A percentile compares a stretch with the other conserved stretches of the same genome.
phyloP scores from a whole-genome alignment of 2,329 filamentous ascomycete species.

The Xylaria sp. region DNA sequence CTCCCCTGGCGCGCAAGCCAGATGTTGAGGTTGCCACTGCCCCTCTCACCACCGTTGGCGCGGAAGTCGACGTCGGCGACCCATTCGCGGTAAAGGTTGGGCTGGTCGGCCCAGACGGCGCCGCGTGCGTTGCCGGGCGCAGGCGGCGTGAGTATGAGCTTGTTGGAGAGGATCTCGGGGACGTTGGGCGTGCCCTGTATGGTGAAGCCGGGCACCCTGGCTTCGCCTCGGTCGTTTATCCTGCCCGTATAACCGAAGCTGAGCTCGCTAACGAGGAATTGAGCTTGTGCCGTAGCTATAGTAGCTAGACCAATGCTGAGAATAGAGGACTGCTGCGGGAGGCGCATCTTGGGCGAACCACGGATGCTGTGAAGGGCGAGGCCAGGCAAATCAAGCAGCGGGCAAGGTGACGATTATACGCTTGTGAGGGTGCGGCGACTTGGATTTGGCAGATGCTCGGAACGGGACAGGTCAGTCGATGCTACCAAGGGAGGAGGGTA shows the following conservation, averaged over 20 bases:
- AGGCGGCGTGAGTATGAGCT: slow-evolving; percentile 89
- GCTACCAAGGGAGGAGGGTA: too few species aligned
- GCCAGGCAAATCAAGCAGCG: slow-evolving; percentile 31
- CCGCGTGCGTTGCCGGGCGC: slow-evolving; percentile 87
- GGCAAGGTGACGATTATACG: slow-evolving; percentile 17
- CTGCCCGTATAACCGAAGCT: slow-evolving; percentile 81
- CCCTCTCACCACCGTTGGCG: slow-evolving; percentile 84
- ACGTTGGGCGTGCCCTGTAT: slow-evolving; percentile 64
- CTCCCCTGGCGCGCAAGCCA: slow-evolving; percentile 84
- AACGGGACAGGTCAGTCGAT: too few species aligned
- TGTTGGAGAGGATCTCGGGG: slow-evolving; percentile 83
- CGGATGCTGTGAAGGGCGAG: slow-evolving; percentile 14
- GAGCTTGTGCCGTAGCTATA: slow-evolving; percentile 63
- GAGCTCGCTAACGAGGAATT: slow-evolving; percentile 76
- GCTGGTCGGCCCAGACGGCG: slow-evolving; percentile 79
- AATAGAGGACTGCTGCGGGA: slow-evolving; percentile 49
- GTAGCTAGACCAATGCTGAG: slow-evolving; percentile 58
- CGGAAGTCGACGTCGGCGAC: slow-evolving; percentile 87
- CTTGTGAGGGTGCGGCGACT: background rate
- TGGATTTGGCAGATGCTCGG: background rate
- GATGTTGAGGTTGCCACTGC: slow-evolving; percentile 89
- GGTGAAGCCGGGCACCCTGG: slow-evolving; percentile 65
- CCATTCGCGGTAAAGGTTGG: slow-evolving; percentile 76
- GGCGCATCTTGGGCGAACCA: slow-evolving; percentile 57
- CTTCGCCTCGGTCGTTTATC: slow-evolving; percentile 71